Base-by-base conservation (phyloP, 768 basidiomycete species). In the Lactarius hengduanensis region DNA sequence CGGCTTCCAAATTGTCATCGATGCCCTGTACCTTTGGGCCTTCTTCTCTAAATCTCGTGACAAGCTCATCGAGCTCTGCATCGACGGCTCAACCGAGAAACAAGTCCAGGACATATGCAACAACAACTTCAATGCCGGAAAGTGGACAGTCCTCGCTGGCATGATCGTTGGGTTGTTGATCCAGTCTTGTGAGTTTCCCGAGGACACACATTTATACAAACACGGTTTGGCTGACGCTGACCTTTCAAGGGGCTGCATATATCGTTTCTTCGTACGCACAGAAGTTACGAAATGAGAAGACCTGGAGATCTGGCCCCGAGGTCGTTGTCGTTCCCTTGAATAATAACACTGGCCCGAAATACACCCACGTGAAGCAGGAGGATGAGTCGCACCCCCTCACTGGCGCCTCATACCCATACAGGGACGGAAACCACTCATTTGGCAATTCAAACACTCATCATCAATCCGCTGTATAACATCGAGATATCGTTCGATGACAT, bases 21-120 rank as follows among this genome's bases (percentile, higher is more conserved):
- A 60, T 40, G 59, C 16, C 38, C 0, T 32, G 15, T 45, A 45
- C 45, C 28, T 68, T 8, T 64, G 54, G 45, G 58, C 34, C n/a
- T 63, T 63, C 58, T 61, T 69, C 62, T 47, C 55, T 0, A 50
- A 59, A 3, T 45, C 61, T 18, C 69, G 61, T 41, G 45, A 36
- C 18, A 8, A 20, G 11, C 36, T 63, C 47, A 57, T 69, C 55
- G 1, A 67, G 50, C 61, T 55, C 41, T 69, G 69, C 56, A 57
- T 69, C 43, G 55, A 60, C 38, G 69, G 69, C 55, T 68, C 66
- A 13, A 68, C 59, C 0, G 66, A 68, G 22, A 1, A 40, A 20
- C 5, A 41, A 1, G 20, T 60, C 18, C 15, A 41, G 30, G n/a
- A 64, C 15, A 41, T 63, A 16, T 69, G 69, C 45, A n/a, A 69